phyloP scores from a whole-genome alignment of 306 rosid genomes.

The Herpetospermum pedunculosum region DNA sequence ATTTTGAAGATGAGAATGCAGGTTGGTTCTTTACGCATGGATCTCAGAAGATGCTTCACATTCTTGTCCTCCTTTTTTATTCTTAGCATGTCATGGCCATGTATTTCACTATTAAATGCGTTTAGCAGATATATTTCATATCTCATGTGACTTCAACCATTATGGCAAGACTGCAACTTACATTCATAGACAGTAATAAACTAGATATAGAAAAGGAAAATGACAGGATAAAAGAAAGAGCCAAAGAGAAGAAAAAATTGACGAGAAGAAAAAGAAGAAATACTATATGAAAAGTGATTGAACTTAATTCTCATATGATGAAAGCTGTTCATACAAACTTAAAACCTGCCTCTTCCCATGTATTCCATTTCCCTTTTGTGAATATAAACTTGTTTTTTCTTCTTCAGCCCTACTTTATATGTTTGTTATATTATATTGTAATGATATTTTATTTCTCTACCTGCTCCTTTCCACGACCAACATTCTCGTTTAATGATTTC shows the following conservation, averaged over 20 bases:
- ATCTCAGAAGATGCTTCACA: not conserved
- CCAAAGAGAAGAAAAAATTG: not conserved
- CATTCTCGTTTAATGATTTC: slow-evolving; percentile 1
- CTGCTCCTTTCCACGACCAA: not conserved
- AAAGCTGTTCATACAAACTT: no score
- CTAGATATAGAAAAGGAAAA: not conserved
- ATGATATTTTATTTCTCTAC: not conserved
- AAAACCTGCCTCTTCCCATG: not conserved
- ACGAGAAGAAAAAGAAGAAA: not conserved
- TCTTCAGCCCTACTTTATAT: not conserved
- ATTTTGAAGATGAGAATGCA: slow-evolving; percentile 87
- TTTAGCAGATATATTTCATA: not conserved
- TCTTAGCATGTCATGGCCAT: not conserved
- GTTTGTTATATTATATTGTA: not conserved
- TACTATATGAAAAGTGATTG: not conserved
- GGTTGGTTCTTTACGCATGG: slow-evolving; percentile 28
- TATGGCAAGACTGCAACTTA: not conserved
- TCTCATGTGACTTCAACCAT: not conserved
- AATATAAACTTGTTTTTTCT: not conserved
- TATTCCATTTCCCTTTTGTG: not conserved
- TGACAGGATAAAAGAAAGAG: not conserved
- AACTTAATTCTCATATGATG: not conserved
- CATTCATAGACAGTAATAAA: not conserved
- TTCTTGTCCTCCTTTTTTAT: not conserved
- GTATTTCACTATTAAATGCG: not conserved